A percentile compares a stretch with the other conserved stretches of the same genome.
Evolutionary conservation across 345 rosid species (phyloP).

Genomic region (Camelina hispida): DNA sequence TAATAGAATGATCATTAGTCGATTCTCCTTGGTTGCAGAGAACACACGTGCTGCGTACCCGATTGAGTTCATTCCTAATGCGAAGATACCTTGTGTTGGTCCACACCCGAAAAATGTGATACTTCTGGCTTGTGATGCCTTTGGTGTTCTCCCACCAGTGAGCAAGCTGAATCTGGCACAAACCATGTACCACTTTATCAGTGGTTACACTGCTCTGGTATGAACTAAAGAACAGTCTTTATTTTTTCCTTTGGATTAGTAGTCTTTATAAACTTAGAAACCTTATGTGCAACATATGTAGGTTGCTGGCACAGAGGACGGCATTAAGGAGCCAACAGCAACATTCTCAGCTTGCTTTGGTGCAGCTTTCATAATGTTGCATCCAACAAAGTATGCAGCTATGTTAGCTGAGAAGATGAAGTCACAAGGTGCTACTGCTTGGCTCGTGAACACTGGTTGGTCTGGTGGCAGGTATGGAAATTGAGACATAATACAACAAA

Average conservation of each 20-base stretch:
- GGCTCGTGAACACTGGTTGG: slow-evolving; percentile 99
- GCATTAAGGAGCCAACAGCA: slow-evolving; percentile 86
- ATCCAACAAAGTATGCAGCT: slow-evolving; percentile 96
- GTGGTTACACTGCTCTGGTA: slow-evolving; percentile 98
- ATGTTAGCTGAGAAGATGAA: slow-evolving; percentile 97
- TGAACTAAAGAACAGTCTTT: background rate
- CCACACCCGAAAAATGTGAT: slow-evolving; percentile 93
- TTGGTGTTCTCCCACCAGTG: slow-evolving; percentile 98
- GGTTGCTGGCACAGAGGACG: slow-evolving; percentile 98
- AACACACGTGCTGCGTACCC: slow-evolving; percentile 97
- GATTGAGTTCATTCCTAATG: slow-evolving; percentile 89
- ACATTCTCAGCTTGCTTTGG: slow-evolving; percentile 99
- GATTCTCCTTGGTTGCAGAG: slow-evolving; percentile 53
- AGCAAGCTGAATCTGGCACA: slow-evolving; percentile 92
- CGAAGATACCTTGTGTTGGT: slow-evolving; percentile 87
- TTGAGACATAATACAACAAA: background rate
- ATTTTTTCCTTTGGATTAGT: background rate
- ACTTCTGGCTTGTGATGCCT: slow-evolving; percentile 94
- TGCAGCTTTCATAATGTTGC: slow-evolving; percentile 96
- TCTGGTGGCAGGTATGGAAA: slow-evolving; percentile 83
- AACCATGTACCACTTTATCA: slow-evolving; percentile 98
- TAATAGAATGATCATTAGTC: background rate
- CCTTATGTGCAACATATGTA: slow-evolving; percentile 30
- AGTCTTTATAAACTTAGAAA: too few species aligned
- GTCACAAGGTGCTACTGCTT: slow-evolving; percentile 92